Evolutionary conservation across 305 asterid genomes (phyloP), one percentile per base, ranked within the genome.

Genomic region (Rubia tinctorum): DNA sequence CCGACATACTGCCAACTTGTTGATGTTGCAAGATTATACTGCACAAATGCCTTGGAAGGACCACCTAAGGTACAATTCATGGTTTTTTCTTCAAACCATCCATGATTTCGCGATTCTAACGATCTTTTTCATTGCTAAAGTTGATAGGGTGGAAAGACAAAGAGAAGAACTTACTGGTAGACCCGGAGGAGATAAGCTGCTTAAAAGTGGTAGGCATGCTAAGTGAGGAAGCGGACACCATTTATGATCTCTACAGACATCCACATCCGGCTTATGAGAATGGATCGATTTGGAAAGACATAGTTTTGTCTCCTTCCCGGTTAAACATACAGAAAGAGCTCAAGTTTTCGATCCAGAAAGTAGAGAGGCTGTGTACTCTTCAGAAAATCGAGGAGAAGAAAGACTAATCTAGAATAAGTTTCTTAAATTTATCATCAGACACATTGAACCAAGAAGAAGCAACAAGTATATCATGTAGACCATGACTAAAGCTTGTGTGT

Each of bases 221-320:
- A 81, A 88, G 91, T 43, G 96, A 86, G 37, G 85, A 81, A 8
- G 96, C 95, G 55, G 90, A 87, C 70, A 87, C 90, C 67, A 91
- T 92, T 37, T 88, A 87, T 66, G 93, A 92, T 73, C 95, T 95
- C 71, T 92, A 89, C 87, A 88, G 82, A 79, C 74, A 77, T 18
- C 87, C 86, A 40, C 82, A 87, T 77, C 99, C 97, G 27, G 96
- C 96, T 66, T 86, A 72, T 66, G 83, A 88, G 83, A 70, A 83
- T 40, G 99, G 99, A 62, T 91, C 99, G 0, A 89, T 89, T 43
- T 92, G 99, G 99, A 90, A 92, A 69, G 98, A 95, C 83, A 95
- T 95, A 69, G 99, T 95, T 65, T 55, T 85, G 83, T 95, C 99
- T 0, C 99, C 99, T 73, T 88, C 99, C 15, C 89, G 99, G 84